Percentiles rank a stretch among this genome's conserved stretches.
phyloP scores from a whole-genome alignment of 805 yeast genomes.

The Saccharomycopsis capsularis region DNA sequence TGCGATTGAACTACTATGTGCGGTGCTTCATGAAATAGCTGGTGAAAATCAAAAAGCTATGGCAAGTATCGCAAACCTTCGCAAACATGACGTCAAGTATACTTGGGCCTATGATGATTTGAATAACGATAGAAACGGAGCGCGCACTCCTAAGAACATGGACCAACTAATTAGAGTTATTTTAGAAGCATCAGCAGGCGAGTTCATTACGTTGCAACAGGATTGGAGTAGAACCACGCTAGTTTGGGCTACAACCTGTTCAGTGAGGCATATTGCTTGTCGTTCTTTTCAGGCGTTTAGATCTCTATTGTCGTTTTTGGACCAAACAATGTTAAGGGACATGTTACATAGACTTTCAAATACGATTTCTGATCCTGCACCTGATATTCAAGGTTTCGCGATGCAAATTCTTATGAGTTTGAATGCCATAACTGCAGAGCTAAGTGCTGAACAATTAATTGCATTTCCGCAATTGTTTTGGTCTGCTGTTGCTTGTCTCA shows the following conservation, averaged over 20 bases:
- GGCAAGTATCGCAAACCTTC: conserved; percentile 49
- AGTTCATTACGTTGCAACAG: conserved; percentile 49
- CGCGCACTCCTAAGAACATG: conserved; percentile 82
- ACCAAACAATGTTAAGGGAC: conserved; percentile 83
- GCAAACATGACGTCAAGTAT: conserved; percentile 40
- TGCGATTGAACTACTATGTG: conserved; percentile 68
- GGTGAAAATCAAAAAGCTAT: conserved; percentile 46
- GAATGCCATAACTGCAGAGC: conserved; percentile 84
- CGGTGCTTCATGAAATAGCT: conserved; percentile 58
- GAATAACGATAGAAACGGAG: conserved; percentile 67
- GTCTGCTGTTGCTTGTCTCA: conserved; percentile 88
- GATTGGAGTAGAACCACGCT: conserved; percentile 84
- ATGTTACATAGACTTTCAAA: conserved; percentile 90
- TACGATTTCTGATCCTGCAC: conserved; percentile 82
- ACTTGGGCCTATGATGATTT: conserved; percentile 88
- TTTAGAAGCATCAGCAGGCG: conserved; percentile 46
- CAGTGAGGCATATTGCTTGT: conserved; percentile 95
- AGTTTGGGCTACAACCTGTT: conserved; percentile 95
- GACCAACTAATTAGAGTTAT: conserved; percentile 61
- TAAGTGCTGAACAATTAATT: conserved; percentile 68
- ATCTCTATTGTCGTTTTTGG: conserved; percentile 71
- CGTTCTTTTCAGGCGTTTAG: conserved; percentile 92
- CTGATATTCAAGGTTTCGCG: conserved; percentile 92
- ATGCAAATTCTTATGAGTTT: conserved; percentile 96
- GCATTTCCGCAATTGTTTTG: conserved; percentile 92